Evolutionary conservation across 2,329 filamentous ascomycete genomes (phyloP), one percentile per base, ranked within the genome.

Genomic region (Aspergillus sp.): DNA sequence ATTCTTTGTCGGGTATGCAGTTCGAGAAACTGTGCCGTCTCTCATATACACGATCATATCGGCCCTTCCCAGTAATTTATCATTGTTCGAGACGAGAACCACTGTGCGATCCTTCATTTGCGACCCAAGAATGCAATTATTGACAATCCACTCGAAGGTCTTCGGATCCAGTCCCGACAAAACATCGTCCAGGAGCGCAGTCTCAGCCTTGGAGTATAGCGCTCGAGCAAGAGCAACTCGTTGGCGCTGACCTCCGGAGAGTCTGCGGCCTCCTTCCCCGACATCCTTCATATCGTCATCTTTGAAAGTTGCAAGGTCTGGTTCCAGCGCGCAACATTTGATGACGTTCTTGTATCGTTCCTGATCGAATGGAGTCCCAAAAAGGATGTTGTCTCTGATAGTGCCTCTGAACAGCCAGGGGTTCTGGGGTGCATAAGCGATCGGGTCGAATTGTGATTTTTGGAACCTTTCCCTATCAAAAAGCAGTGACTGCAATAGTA

Each of bases 381-480:
- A 84, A 3, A 83, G 60, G n/a, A 84, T 84, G 55, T 84, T 84
- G 10, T 84, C 78, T 3, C 76, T 73, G 45, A 84, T 81, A 6
- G 75, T 82, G 71, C 80, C 82, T 62, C 77, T 81, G 60, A 84
- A 79, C 3, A 84, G 65, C 80, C 81, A 84, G 0, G 81, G 78
- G 0, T 78, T 76, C 55, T 84, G 82, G 1, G 78, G 77, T 10
- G 76, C 75, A 57, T 76, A 81, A 0, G 41, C 46, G 17, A 52
- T 45, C 10, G 50, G 50, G 27, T 52, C 50, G 33, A 50, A 52
- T 39, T 46, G 50, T 41, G 35, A 20, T 17, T 44, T 47, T 12
- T 41, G 33, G 10, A 52, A 19, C 22, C 6, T 42, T 22, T 41
- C 20, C 20, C 35, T 43, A 15, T 17, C 37, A 9, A 30, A 33